phyloP scores from a whole-genome alignment of 1,284 basidiomycete species.

The Xanthoconium separans region DNA sequence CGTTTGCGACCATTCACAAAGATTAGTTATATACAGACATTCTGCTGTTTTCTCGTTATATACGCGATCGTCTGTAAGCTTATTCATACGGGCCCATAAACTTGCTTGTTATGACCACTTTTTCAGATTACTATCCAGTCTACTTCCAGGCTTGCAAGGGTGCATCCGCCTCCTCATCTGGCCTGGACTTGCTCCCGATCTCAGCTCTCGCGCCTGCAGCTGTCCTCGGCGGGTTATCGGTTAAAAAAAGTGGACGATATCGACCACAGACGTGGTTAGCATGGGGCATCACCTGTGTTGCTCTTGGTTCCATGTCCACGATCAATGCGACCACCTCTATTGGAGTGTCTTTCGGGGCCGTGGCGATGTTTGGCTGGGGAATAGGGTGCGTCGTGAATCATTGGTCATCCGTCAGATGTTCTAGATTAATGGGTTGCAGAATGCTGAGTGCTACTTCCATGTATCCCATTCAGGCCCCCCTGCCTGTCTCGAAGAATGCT shows the following conservation, averaged over 20 bases:
- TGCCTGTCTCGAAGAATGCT: constrained; percentile 33
- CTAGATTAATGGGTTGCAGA: neutral
- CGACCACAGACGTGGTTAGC: constrained; percentile 10
- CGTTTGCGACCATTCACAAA: neutral
- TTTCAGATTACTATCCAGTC: constrained; percentile 12
- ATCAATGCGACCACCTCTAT: neutral
- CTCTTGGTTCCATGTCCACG: constrained; percentile 6
- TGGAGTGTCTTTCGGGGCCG: neutral
- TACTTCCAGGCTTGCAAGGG: constrained; percentile 18
- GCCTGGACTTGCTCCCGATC: constrained; percentile 5
- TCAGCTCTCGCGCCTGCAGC: neutral
- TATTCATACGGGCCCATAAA: neutral
- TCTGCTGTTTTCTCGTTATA: neutral
- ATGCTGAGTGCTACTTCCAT: neutral
- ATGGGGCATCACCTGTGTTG: neutral
- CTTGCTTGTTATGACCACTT: neutral
- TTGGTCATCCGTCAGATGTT: neutral
- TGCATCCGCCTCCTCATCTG: constrained; percentile 5
- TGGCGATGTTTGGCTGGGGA: neutral
- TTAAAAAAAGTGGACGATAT: constrained; percentile 7
- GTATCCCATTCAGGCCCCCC: constrained; percentile 36
- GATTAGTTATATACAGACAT: constrained; percentile 13
- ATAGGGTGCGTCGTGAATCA: constrained; percentile 3
- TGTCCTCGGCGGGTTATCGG: constrained; percentile 1
- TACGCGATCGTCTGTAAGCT: constrained; percentile 1